Conservation (phyloP, 2,329 filamentous ascomycete genomes). For the Pyrenochaeta sp. region DNA sequence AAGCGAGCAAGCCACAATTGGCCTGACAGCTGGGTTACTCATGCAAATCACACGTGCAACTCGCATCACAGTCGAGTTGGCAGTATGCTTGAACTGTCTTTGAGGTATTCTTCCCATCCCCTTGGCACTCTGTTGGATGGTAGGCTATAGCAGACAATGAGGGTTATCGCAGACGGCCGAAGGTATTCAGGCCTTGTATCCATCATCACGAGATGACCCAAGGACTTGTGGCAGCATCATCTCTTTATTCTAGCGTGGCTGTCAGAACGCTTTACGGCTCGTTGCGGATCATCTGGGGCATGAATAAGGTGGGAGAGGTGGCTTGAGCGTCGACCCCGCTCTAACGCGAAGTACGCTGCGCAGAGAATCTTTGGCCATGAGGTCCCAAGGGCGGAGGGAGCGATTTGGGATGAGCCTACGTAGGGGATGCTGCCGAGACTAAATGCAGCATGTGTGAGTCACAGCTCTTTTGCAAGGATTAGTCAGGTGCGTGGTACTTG, state of each 20-base stretch:
- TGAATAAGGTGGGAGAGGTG: neutral
- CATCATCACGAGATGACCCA: too few species aligned
- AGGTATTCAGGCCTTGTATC: too few species aligned
- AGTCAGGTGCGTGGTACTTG: conserved; percentile 8
- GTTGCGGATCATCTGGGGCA: neutral
- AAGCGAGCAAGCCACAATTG: neutral
- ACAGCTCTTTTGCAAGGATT: conserved; percentile 15
- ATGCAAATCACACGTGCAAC: neutral
- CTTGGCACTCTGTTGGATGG: too few species aligned
- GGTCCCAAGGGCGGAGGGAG: neutral
- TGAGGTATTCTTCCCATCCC: too few species aligned
- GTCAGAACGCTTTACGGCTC: neutral
- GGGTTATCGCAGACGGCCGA: too few species aligned
- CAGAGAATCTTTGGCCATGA: neutral
- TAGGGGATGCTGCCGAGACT: neutral
- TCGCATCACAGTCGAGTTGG: neutral
- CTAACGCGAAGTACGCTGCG: neutral
- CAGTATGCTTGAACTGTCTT: neutral
- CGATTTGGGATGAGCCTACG: neutral
- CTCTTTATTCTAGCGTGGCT: too few species aligned
- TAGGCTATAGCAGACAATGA: too few species aligned
- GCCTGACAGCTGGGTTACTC: neutral
- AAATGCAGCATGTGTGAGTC: conserved; percentile 16
- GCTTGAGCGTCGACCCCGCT: conserved; percentile 1
- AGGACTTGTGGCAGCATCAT: too few species aligned